Conservation (phyloP, 1,284 basidiomycete species). For the Apiotrichum akiyoshidainum region DNA sequence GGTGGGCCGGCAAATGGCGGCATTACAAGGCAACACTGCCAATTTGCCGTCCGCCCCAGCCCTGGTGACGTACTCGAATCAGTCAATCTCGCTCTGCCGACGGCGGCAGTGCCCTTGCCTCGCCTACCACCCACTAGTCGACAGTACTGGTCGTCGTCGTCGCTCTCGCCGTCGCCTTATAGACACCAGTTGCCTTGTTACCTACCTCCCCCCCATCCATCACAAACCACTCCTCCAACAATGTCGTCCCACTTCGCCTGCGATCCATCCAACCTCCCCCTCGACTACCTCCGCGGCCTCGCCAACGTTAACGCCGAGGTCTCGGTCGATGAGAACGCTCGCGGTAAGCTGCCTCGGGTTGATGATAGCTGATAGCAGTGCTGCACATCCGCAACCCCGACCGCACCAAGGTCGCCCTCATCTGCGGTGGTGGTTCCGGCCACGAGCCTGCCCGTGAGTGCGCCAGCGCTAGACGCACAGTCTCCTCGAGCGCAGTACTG, state of each 20-base stretch:
- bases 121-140: too few species aligned
- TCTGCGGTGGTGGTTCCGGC: conserved; percentile 86
- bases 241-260: conserved; percentile 63
- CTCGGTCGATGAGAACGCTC: conserved; percentile 57
- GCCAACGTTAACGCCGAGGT: conserved; percentile 65
- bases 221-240: not conserved
- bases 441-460: conserved; percentile 69
- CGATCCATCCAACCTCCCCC: conserved; percentile 63
- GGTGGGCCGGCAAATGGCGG: not conserved
- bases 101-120: too few species aligned
- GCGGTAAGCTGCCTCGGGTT: conserved; percentile 19
- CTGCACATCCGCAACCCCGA: conserved; percentile 61
- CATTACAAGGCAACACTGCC: not conserved
- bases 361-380: not conserved
- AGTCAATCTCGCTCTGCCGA: too few species aligned
- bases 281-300: conserved; percentile 71
- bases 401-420: conserved; percentile 68
- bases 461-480: too few species aligned
- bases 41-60: not conserved
- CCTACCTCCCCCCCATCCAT: not conserved
- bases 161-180: too few species aligned
- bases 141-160: too few species aligned
- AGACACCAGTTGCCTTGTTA: not conserved
- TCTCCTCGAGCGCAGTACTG: not conserved
- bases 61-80: too few species aligned